phyloP scores from a whole-genome alignment of 257 asterid species.

The Haberlea rhodopensis region DNA sequence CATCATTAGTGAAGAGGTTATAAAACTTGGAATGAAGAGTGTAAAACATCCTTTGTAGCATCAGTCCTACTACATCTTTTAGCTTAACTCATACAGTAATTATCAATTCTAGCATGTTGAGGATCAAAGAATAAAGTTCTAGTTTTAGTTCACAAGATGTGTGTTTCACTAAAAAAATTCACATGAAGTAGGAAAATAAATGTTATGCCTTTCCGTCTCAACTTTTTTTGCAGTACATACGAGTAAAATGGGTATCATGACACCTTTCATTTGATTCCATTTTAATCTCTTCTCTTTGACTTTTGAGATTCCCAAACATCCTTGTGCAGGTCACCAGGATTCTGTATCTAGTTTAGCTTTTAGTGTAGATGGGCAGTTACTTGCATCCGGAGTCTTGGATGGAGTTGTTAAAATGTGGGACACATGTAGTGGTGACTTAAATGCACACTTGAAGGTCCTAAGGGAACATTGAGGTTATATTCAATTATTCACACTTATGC shows the following conservation, averaged over 20 bases:
- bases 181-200: no score
- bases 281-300: conserved; percentile 31
- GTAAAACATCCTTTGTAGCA: conserved; percentile 1
- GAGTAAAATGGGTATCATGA: no score
- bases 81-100: no score
- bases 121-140: not conserved
- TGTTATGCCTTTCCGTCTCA: no score
- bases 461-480: conserved; percentile 71
- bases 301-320: conserved; percentile 35
- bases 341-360: conserved; percentile 78
- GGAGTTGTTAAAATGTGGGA: conserved; percentile 84
- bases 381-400: conserved; percentile 88
- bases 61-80: not conserved
- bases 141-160: no score
- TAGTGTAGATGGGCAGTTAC: conserved; percentile 75
- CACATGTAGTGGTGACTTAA: conserved; percentile 41
- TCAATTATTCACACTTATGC: conserved; percentile 19
- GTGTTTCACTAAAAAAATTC: no score
- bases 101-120: not conserved
- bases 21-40: not conserved
- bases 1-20: not conserved
- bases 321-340: conserved; percentile 72
- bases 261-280: conserved; percentile 3
- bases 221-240: no score
- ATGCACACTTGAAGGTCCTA: conserved; percentile 85